Base-by-base conservation (phyloP, 768 basidiomycete species). In the Boletus pseudopeckii region DNA sequence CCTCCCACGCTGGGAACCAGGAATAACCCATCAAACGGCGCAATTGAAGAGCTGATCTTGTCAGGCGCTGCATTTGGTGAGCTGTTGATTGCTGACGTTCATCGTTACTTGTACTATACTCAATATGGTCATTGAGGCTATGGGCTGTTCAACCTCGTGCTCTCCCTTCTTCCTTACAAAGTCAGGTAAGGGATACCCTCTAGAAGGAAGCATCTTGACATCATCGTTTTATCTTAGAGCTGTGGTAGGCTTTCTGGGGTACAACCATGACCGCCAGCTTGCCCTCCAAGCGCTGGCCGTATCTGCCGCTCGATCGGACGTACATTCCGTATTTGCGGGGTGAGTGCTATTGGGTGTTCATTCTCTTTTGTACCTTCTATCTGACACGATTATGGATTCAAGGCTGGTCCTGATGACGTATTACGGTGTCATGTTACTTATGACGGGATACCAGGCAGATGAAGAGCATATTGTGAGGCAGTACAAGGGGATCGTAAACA, bases 321-420 rank as follows among this genome's bases (percentile, higher is more conserved):
- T 88, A 2, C 90, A 92, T 72, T 74, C 82, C 7, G 82, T 88
- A 11, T 91, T 91, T 64, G 78, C 90, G 22, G 86, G 88, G 86
- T 88, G 55, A 34, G 82, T 70, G 39, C 42, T 22, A 33, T 37
- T 48, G 13, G 20, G 1, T n/a, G 26, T 45, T 51, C 33, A 13
- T 47, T n/a, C 34, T 15, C 24, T 13, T 6, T 7, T 22, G 22
- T 9, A 36, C 47, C n/a, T 5, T 46, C 5, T 18, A 17, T 37
- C 47, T 49, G 36, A 56, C 33, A 22, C 18, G 20, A 42, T 48
- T 24, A 32, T 37, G 44, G 9, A 44, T 22, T 39, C 17, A 51
- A 87, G 86, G 14, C 72, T 92, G n/a, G 80, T 87, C 0, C 69
- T 92, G 8, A 91, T 92, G 87, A 86, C 87, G 4, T 91, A 90